phyloP scores from a whole-genome alignment of 345 rosid genomes.

The Eucalyptus coolabah region DNA sequence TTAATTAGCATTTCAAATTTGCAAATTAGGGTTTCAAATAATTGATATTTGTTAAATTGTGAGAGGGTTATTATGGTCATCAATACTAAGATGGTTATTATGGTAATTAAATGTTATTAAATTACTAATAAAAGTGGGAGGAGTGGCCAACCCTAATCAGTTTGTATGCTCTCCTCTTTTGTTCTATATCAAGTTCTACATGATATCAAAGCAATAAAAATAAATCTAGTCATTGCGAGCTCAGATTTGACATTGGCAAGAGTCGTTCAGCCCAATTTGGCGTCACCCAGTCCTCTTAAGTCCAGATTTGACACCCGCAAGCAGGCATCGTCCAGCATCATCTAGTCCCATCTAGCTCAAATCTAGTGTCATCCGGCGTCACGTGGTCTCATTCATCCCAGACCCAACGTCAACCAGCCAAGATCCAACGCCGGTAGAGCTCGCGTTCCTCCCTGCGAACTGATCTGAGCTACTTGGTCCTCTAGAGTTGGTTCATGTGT shows the following conservation, averaged over 20 bases:
- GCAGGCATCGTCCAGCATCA: background rate
- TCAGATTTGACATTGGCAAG: background rate
- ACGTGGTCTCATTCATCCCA: background rate
- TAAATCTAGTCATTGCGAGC: background rate
- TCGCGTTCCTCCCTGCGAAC: background rate
- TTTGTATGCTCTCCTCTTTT: background rate
- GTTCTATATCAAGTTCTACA: background rate
- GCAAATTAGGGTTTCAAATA: background rate
- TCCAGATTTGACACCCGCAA: background rate
- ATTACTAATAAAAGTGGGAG: background rate
- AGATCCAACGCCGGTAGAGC: rapidly evolving
- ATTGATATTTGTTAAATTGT: background rate
- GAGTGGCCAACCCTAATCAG: background rate
- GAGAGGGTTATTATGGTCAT: background rate
- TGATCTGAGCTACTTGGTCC: background rate
- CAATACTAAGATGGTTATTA: background rate
- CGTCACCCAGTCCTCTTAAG: background rate
- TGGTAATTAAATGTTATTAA: background rate
- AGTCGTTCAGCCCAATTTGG: background rate
- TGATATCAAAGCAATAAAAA: background rate
- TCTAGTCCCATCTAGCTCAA: background rate
- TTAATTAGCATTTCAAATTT: background rate
- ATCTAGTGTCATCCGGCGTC: background rate
- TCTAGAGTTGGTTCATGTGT: background rate
- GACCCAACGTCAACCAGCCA: background rate